Percentiles rank a stretch among this genome's conserved stretches.
Evolutionary conservation across 2,329 filamentous ascomycete species (phyloP).

Genomic region (Arthrobotrys entomopaga): DNA sequence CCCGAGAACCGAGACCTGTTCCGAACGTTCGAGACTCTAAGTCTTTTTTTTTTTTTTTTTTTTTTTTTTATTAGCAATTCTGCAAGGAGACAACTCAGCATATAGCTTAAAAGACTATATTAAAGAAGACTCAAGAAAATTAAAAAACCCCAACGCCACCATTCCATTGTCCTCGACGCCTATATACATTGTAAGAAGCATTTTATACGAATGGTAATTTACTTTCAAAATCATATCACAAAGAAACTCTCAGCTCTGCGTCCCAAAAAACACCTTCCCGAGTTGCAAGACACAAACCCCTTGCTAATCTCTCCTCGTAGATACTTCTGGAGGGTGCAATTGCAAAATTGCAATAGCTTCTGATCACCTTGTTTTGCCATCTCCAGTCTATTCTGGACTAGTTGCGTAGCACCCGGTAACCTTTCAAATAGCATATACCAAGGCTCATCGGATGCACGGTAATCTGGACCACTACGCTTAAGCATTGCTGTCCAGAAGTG

Average conservation of each 20-base stretch:
- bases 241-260: slow-evolving; percentile 32
- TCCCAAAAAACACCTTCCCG: slow-evolving; percentile 30
- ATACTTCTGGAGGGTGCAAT: slow-evolving; percentile 28
- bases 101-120: no score
- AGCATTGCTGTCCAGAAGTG: slow-evolving; percentile 41
- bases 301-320: slow-evolving; percentile 20
- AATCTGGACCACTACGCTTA: slow-evolving; percentile 20
- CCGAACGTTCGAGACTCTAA: no score
- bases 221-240: neutral
- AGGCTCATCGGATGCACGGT: slow-evolving; percentile 24
- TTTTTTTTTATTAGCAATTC: no score
- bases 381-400: slow-evolving; percentile 23
- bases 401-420: slow-evolving; percentile 20
- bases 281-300: slow-evolving; percentile 31
- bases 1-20: no score
- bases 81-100: no score
- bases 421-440: slow-evolving; percentile 38
- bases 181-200: no score
- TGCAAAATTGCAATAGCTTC: slow-evolving; percentile 22
- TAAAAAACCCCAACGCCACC: no score
- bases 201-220: no score
- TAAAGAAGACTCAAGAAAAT: no score
- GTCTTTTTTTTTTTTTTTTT: no score
- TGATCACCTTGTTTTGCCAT: slow-evolving; percentile 36
- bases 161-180: no score